phyloP scores from a whole-genome alignment of 2,329 filamentous ascomycete genomes.

The Xylaria sp. region DNA sequence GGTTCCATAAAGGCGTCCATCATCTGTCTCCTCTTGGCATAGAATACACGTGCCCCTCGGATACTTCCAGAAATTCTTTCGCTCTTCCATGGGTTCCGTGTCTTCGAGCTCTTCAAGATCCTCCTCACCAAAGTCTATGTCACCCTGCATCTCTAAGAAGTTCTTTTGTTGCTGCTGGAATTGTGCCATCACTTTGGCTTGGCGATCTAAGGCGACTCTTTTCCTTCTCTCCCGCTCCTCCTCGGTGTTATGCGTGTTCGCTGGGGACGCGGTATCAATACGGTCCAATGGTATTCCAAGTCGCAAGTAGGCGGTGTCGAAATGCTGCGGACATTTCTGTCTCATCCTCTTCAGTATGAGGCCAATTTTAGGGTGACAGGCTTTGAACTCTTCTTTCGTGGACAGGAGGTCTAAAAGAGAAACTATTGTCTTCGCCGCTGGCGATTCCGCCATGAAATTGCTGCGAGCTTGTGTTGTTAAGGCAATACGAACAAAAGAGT shows the following conservation, averaged over 20 bases:
- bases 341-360: constrained; percentile 87
- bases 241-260: constrained; percentile 70
- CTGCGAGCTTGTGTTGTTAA: constrained; percentile 72
- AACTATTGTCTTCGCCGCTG: constrained; percentile 70
- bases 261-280: constrained; percentile 85
- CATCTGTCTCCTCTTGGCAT: constrained; percentile 95
- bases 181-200: constrained; percentile 95
- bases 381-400: constrained; percentile 78
- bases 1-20: constrained; percentile 88
- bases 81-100: constrained; percentile 67
- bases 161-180: constrained; percentile 98
- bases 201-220: constrained; percentile 86
- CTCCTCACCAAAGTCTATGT: constrained; percentile 90
- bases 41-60: constrained; percentile 93
- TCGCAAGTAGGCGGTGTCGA: constrained; percentile 73
- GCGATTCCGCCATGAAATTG: constrained; percentile 69
- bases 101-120: constrained; percentile 77
- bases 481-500: constrained; percentile 79
- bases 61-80: constrained; percentile 86
- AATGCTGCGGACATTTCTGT: constrained; percentile 80
- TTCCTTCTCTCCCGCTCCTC: constrained; percentile 87
- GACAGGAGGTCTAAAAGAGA: constrained; percentile 71
- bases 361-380: constrained; percentile 84
- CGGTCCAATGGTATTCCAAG: constrained; percentile 78
- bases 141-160: constrained; percentile 89